phyloP scores from a whole-genome alignment of 768 basidiomycete genomes.

The Podaxis sp. region DNA sequence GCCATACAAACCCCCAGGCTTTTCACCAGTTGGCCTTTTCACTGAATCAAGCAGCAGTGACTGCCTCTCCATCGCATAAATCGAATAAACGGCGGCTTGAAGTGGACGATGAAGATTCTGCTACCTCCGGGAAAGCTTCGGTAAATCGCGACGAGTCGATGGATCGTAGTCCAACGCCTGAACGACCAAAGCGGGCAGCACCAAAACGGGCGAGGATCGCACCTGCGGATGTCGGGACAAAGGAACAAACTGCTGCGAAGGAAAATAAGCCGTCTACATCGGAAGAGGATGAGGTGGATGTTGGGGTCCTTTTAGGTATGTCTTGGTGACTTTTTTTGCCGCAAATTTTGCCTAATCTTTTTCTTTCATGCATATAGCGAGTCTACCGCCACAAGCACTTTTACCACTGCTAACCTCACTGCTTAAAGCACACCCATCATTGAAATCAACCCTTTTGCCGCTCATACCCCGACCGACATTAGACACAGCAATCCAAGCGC shows the following conservation, averaged over 20 bases:
- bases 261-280: conserved; percentile 43
- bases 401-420: conserved; percentile 73
- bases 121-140: conserved; percentile 23
- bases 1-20: conserved; percentile 48
- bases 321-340: conserved; percentile 9
- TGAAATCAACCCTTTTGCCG: conserved; percentile 71
- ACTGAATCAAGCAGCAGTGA: conserved; percentile 37
- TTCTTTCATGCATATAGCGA: conserved; percentile 47
- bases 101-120: conserved; percentile 62
- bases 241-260: conserved; percentile 45
- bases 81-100: conserved; percentile 67
- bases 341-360: conserved; percentile 17
- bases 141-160: conserved; percentile 63
- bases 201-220: conserved; percentile 65
- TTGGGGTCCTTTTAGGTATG: conserved; percentile 79
- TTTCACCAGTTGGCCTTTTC: conserved; percentile 58
- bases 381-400: conserved; percentile 74
- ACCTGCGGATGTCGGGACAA: conserved; percentile 31
- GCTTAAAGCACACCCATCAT: conserved; percentile 62
- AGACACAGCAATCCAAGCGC: conserved; percentile 67
- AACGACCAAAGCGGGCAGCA: conserved; percentile 66
- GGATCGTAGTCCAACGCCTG: conserved; percentile 86
- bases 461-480: conserved; percentile 85
- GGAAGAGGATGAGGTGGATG: conserved; percentile 67
- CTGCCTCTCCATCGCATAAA: conserved; percentile 28